Base-by-base conservation (phyloP, 352 stramenopile species). In the Globisporangium okanoganense region DNA sequence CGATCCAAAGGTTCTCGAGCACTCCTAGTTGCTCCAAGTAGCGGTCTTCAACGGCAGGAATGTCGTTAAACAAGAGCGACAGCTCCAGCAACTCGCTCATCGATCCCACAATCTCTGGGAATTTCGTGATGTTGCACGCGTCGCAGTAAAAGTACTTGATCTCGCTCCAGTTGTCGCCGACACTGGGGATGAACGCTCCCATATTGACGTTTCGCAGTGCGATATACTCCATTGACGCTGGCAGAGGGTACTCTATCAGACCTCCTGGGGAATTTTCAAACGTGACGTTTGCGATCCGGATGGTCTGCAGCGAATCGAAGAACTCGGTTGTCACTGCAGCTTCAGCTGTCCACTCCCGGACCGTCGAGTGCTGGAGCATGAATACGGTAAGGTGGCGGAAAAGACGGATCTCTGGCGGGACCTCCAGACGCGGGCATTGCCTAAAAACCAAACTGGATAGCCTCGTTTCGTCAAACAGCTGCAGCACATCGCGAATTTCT, bases 81-180 rank as follows among this genome's bases (percentile, higher is more conserved):
- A 53, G 41, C 29, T 61, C 55, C 9, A 52, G 24, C 22, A 61
- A 18, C 25, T 45, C 27, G 5, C 18, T 35, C 55, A 61, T 61
- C 2, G 18, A 29, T 16, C 4, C 18, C 6, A 54, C 41, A 18
- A 44, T 24, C 27, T 22, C 27, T 40, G 41, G 55, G 35, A 61
- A 54, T 20, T 18, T n/a, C 12, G 40, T 22, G 27, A 53, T 18
- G n/a, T 24, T 29, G 55, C 55, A 61, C 1, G 16, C n/a, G 35
- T 61, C 55, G 25, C 55, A 61, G 55, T 61, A 61, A 5, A 61
- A 61, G 43, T 61, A 61, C 41, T 54, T 61, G 55, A 61, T 27
- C 5, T n/a, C 9, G 5, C 36, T 50, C 55, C 55, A 61, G n/a
- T 53, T 53, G 5, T 20, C 22, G 5, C 41, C 55, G 36, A 61